These are phyloP conservation scores for Zygotorulaspora chibaensis DNA, from an alignment of 805 yeast species.

Conservation along the genomic window DNA sequence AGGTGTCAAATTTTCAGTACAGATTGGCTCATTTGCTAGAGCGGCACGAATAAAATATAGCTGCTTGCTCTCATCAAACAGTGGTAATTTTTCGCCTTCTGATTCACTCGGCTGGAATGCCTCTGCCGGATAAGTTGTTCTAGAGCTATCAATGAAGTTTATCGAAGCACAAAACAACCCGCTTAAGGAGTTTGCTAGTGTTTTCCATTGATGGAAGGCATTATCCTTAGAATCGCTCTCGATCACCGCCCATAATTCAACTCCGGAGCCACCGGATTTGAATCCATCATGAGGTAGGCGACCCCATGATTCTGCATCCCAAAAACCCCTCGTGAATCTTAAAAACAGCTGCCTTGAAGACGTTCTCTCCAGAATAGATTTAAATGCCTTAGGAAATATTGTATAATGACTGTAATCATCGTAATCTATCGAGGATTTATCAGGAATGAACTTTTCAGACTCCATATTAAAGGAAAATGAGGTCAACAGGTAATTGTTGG, in stretches of 20 bases:
- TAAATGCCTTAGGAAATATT: constrained; percentile 75
- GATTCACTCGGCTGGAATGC: constrained; percentile 29
- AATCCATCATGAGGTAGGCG: constrained; percentile 66
- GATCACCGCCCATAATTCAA: constrained; percentile 84
- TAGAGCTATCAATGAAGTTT: constrained; percentile 76
- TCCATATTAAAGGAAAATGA: constrained; percentile 65
- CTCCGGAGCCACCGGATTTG: constrained; percentile 88
- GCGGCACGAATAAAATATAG: constrained; percentile 72
- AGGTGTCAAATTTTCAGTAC: constrained; percentile 96
- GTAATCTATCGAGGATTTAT: constrained; percentile 20
- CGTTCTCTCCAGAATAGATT: constrained; percentile 66
- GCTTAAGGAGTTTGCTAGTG: constrained; percentile 68
- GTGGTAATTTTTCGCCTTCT: constrained; percentile 22
- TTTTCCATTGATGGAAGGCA: constrained; percentile 65
- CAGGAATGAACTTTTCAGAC: constrained; percentile 43
- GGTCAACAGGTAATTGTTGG: constrained; percentile 64
- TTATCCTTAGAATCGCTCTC: constrained; percentile 54
- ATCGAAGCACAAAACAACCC: constrained; percentile 95
- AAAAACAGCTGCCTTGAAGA: constrained; percentile 72
- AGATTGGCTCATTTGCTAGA: constrained; percentile 89
- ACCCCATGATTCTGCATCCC: constrained; percentile 91
- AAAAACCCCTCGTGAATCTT: constrained; percentile 90
- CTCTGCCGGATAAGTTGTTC: constrained; percentile 63
- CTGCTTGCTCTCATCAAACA: constrained; percentile 34
- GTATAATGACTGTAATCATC: constrained; percentile 47